Conservation (phyloP, 108 stramenopile species). For the Hondaea fermentalgiana region DNA sequence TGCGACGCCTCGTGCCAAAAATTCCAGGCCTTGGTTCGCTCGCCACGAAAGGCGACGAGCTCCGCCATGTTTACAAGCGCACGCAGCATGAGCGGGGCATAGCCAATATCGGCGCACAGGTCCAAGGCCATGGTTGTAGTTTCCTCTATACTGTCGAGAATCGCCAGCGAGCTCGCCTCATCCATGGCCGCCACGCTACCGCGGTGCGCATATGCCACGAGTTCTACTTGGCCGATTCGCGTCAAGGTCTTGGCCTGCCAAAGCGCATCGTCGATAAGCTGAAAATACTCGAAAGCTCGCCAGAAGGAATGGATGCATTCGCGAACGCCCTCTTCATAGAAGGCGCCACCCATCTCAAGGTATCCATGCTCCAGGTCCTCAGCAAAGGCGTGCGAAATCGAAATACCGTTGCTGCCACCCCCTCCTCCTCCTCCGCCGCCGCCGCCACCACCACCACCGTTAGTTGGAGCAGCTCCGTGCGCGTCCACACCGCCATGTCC, state of each 20-base stretch:
- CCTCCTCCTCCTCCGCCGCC: too few species aligned
- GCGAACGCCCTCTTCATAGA: neutral
- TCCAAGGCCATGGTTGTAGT: neutral
- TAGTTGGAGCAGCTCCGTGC: too few species aligned
- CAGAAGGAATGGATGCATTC: neutral
- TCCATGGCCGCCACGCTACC: neutral
- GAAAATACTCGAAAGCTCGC: slow-evolving; percentile 5
- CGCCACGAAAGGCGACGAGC: neutral
- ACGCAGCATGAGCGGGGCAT: slow-evolving; percentile 2
- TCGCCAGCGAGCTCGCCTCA: neutral
- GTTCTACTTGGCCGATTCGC: neutral
- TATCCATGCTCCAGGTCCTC: neutral
- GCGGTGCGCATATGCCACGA: neutral
- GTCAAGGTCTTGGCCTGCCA: slow-evolving; percentile 2
- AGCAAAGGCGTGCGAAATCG: neutral
- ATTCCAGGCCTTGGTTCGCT: neutral
- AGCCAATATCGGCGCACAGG: neutral
- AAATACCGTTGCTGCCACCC: neutral
- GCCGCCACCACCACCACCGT: too few species aligned
- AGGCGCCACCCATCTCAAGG: neutral
- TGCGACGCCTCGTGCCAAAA: neutral
- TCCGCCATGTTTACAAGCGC: neutral
- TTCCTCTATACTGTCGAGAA: neutral
- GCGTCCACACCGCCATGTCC: too few species aligned
- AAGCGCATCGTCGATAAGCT: slow-evolving; percentile 9